Conservation (phyloP, 768 basidiomycete genomes). For the Cystofilobasidium macerans region DNA sequence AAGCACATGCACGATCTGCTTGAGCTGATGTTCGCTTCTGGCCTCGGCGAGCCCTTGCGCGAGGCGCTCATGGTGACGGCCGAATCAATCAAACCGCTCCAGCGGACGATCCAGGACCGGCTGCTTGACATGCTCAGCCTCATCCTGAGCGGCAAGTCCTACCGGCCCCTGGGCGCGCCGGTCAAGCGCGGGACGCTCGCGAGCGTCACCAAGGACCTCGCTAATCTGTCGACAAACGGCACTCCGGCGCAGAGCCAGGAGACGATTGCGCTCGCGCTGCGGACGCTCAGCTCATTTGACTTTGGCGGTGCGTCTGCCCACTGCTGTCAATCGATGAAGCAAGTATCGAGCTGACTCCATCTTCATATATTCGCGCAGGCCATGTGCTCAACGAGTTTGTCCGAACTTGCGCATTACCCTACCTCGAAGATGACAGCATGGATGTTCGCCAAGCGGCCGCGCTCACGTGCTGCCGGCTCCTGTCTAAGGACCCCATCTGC, state of each 20-base stretch:
- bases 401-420: conserved; percentile 77
- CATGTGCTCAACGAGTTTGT: conserved; percentile 94
- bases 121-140: conserved; percentile 72
- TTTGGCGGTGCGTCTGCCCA: conserved; percentile 59
- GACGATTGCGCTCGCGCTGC: conserved; percentile 65
- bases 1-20: conserved; percentile 92
- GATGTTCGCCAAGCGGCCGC: conserved; percentile 85
- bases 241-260: conserved; percentile 31
- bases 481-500: conserved; percentile 88
- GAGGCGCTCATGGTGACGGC: conserved; percentile 72
- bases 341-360: neutral
- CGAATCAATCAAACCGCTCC: conserved; percentile 72
- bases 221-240: neutral
- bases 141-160: conserved; percentile 70
- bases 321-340: neutral
- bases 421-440: conserved; percentile 80
- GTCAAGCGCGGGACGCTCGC: conserved; percentile 37
- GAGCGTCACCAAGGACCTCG: neutral
- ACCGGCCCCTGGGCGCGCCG: conserved; percentile 80
- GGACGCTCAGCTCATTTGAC: conserved; percentile 80
- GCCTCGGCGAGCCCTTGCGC: conserved; percentile 76
- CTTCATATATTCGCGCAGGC: conserved; percentile 42
- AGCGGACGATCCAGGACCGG: conserved; percentile 90
- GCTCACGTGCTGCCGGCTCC: conserved; percentile 77
- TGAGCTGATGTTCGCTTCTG: conserved; percentile 90